These are phyloP conservation scores for Leishmania lainsoni DNA, from an alignment of 208 protist genomes.

Conservation along the genomic window DNA sequence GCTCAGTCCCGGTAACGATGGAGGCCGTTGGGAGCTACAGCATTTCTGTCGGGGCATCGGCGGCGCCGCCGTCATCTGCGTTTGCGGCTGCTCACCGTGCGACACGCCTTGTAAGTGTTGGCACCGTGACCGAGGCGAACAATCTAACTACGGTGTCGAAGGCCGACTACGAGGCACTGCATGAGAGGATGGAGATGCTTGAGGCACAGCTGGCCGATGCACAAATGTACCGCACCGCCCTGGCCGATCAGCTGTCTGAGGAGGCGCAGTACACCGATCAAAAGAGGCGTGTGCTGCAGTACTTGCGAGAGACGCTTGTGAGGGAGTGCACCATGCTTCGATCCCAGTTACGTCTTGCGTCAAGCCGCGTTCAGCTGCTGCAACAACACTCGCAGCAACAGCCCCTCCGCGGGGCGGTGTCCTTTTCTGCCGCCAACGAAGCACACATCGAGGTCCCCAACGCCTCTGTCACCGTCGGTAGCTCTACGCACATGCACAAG, in stretches of 20 bases:
- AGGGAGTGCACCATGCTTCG: conserved; percentile 83
- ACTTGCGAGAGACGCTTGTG: conserved; percentile 83
- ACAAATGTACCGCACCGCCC: conserved; percentile 29
- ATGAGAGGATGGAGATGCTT: conserved; percentile 37
- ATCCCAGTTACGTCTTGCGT: conserved; percentile 65
- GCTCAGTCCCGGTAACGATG: background rate
- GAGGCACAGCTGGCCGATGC: conserved; percentile 64
- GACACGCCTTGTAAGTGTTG: conserved; percentile 55
- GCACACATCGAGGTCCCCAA: background rate
- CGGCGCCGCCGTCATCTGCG: background rate
- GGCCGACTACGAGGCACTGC: conserved; percentile 52
- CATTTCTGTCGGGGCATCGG: background rate
- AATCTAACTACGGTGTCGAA: conserved; percentile 49
- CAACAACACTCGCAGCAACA: conserved; percentile 15
- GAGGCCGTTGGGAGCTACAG: background rate
- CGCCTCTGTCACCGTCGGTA: background rate
- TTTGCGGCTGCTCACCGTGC: conserved; percentile 20
- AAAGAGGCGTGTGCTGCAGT: conserved; percentile 67
- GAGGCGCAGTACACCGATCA: conserved; percentile 61
- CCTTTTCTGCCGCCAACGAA: background rate
- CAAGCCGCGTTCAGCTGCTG: conserved; percentile 39
- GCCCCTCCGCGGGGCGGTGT: background rate
- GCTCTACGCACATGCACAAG: conserved; percentile 1
- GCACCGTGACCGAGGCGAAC: conserved; percentile 80
- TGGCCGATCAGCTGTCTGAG: conserved; percentile 53